These are phyloP conservation scores for Artemisia argyi DNA, from an alignment of 129 eudicot species.

Conservation along the genomic window DNA sequence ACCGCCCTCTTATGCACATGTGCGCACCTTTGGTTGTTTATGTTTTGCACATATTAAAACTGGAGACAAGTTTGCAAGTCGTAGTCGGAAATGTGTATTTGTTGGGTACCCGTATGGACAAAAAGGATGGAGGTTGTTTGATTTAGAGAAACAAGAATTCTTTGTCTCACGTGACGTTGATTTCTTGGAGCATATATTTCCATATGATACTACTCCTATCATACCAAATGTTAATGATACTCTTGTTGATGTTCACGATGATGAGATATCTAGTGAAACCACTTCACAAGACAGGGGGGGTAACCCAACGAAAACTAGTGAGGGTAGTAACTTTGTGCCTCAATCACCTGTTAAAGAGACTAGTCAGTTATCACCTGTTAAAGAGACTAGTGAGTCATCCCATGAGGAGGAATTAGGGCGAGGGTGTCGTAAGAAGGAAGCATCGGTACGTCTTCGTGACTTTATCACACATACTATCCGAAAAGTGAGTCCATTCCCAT, in stretches of 20 bases:
- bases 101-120: conserved; percentile 9
- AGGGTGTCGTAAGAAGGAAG: neutral
- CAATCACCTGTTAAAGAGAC: no score
- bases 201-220: neutral
- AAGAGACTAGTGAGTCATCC: neutral
- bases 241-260: neutral
- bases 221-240: neutral
- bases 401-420: neutral
- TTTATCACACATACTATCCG: no score
- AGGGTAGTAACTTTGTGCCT: neutral
- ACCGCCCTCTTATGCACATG: neutral
- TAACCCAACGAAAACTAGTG: neutral
- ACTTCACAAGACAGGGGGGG: neutral
- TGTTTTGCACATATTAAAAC: no score
- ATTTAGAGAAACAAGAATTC: neutral
- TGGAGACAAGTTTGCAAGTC: no score
- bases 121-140: conserved; percentile 12
- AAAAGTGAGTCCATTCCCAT: no score
- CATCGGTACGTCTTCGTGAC: neutral
- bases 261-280: neutral
- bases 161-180: no score
- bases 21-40: no score
- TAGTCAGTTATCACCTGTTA: no score
- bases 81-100: neutral
- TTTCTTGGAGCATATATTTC: neutral